A percentile compares a stretch with the other conserved stretches of the same genome.
Conservation (phyloP, 495 filamentous ascomycete genomes). For the Aspergillus egyptiacus region DNA sequence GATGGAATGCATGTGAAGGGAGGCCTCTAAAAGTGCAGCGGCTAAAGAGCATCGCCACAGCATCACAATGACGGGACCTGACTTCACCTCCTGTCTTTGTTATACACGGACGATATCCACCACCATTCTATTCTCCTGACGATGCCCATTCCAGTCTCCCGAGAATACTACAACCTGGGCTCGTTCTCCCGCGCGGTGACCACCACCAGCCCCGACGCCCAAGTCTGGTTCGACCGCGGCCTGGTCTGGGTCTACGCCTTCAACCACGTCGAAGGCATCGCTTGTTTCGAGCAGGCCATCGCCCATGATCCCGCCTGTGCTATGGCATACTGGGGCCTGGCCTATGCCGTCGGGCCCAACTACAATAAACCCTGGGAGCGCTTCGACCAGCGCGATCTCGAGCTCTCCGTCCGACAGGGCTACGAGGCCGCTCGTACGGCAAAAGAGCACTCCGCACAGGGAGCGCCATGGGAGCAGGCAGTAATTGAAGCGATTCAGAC, state of each 20-base stretch:
- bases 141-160: background rate
- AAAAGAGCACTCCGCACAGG: conserved; percentile 19
- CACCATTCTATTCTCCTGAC: too few species aligned
- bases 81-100: background rate
- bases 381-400: conserved; percentile 53
- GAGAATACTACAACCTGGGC: conserved; percentile 46
- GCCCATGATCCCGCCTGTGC: conserved; percentile 46
- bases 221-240: conserved; percentile 25
- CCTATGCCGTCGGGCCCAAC: conserved; percentile 60
- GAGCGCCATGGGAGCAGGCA: conserved; percentile 44
- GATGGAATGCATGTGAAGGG: too few species aligned
- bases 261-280: conserved; percentile 22
- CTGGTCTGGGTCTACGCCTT: conserved; percentile 27
- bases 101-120: too few species aligned
- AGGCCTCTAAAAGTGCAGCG: too few species aligned
- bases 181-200: conserved; percentile 40
- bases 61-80: too few species aligned
- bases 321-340: conserved; percentile 66
- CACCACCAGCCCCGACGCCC: conserved; percentile 27
- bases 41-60: too few species aligned
- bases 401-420: conserved; percentile 36
- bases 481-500: conserved; percentile 50
- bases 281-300: conserved; percentile 37
- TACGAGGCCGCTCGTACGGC: conserved; percentile 41
- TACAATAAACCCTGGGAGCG: conserved; percentile 69